Base-by-base conservation (phyloP, 2,329 filamentous ascomycete species). In the Colletotrichum sp. region DNA sequence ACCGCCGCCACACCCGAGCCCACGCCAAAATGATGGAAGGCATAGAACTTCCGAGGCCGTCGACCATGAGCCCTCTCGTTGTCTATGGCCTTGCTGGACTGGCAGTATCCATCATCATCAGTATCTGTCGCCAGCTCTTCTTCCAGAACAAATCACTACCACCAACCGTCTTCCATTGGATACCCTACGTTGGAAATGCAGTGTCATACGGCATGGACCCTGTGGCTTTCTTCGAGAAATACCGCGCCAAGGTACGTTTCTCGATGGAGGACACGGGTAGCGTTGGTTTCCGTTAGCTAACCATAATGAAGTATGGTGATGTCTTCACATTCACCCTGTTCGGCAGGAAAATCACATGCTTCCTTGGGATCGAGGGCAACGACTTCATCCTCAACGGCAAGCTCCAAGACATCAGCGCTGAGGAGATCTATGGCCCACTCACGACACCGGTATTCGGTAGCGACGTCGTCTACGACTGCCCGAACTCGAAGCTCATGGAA, bases 131-230 rank as follows among this genome's bases (percentile, higher is more conserved):
- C 78, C 96, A 99, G 86, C 80, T 98, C 71, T 87, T 98, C 77
- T 92, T 95, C 24, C 55, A 30, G 87, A 95, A 92, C 87, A 96
- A 96, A 81, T 91, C 94, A 83, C 94, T 95, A 83, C 95, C 95
- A 34, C 95, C 95, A 1, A 80, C 96, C 73, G 94, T 96, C 77
- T 96, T 96, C 84, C 94, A 95, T 85, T 95, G 92, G 91, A 90
- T 96, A 81, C 95, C 95, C 74, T 86, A 98, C 79, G 90, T 99
- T 81, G 96, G 96, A 78, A 98, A 94, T 88, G 98, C 97, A 75
- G 89, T 99, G 81, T 94, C 92, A 57, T 99, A 99, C 87, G 96
- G 96, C 85, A 98, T 98, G 86, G 95, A 99, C 82, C 96, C 96
- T 16, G 96, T 95, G 82, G 89, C 88, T 67, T 99, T 98, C 90